Evolutionary conservation across 371 early-diverging fungal genomes (phyloP), one percentile per base, ranked within the genome.

Genomic region (Coemansia sp.): DNA sequence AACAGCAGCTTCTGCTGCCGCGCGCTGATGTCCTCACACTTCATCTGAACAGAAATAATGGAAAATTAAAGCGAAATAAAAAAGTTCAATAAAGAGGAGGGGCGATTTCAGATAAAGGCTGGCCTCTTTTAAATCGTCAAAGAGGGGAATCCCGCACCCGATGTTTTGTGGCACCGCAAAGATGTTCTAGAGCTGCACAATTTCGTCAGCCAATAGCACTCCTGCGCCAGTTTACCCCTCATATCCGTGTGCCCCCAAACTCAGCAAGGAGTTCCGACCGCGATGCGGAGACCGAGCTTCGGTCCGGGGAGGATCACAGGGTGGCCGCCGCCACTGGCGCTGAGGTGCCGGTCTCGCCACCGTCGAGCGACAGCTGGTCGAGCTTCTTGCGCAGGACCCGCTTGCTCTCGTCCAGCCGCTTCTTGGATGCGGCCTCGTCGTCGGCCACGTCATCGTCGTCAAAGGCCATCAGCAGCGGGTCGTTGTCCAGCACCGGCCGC

Each of bases 401-500:
- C 49, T 75, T 75, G 58, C 61, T 52, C 31, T 66, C 71, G 38
- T 70, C 75, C 42, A 70, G 44, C 3, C 57, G 52, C 44, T 46
- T 61, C 46, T 60, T 62, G 48, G 70, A 59, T 34, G 43, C 37
- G 12, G 57, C 63, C 46, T 71, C 68, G 32, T 81, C 64, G n/a
- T n/a, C 38, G 93, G 67, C 83, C 2, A 83, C 81, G 9, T 80
- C 82, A 10, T 81, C 84, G 54, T 87, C 89, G 57, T 88, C 90
- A 67, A 92, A 86, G 43, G 83, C 86, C 67, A 87, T 90, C 64
- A 97, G 71, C 42, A 97, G 71, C 18, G 94, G 94, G 67, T 97
- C 97, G 63, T 88, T 88, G 44, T 94, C 94, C 58, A 90, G 83
- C 7, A 86, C 87, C 0, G 97, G 97, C 52, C 91, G 80, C 51